Evolutionary conservation across 108 stramenopile species (phyloP).

Genomic region (Heterococcus sp.): DNA sequence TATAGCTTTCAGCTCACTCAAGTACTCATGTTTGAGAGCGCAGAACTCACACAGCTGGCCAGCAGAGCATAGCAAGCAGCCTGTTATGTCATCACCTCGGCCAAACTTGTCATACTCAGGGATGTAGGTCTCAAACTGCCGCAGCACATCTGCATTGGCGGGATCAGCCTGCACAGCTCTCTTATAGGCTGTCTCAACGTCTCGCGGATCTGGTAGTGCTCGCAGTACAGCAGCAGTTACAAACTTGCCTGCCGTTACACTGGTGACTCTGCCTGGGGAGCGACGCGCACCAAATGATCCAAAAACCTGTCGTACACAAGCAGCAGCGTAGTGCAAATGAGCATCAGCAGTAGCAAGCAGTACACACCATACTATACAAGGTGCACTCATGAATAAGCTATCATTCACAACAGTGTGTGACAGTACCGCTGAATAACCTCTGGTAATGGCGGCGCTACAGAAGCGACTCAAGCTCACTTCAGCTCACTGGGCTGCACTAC

Average conservation of each 20-base stretch:
- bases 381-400: no score
- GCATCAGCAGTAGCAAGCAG: no score
- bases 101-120: constrained; percentile 57
- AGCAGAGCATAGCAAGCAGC: constrained; percentile 46
- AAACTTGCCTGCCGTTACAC: constrained; percentile 55
- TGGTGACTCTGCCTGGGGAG: constrained; percentile 23
- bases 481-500: no score
- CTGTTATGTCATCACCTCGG: constrained; percentile 39
- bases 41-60: constrained; percentile 52
- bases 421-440: no score
- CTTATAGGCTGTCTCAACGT: constrained; percentile 57
- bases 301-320: no score
- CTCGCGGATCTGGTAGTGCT: constrained; percentile 44
- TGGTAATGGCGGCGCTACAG: no score
- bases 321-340: no score
- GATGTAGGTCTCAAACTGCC: constrained; percentile 59
- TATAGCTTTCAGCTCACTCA: constrained; percentile 45
- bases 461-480: no score
- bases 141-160: constrained; percentile 57
- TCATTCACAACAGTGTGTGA: no score
- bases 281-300: constrained; percentile 17
- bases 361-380: no score
- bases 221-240: constrained; percentile 58
- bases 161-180: constrained; percentile 59
- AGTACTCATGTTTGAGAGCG: constrained; percentile 40